These are phyloP conservation scores for Juglanconis oblonga DNA, from an alignment of 2,329 filamentous ascomycete genomes.

Conservation along the genomic window DNA sequence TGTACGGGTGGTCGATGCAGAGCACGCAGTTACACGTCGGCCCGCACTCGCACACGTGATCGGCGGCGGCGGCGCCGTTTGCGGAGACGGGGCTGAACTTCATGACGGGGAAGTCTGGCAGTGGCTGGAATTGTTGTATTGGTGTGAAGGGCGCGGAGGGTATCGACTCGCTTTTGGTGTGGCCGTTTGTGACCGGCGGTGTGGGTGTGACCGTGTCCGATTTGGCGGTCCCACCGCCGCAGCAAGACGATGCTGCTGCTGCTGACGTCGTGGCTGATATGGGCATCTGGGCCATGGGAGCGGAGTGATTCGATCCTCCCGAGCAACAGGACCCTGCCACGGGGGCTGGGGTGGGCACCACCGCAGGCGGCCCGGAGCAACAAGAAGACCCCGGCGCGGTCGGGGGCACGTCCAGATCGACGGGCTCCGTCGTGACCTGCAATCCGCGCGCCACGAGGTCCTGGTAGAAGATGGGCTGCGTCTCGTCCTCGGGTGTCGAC, in stretches of 20 bases:
- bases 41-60: conserved; percentile 59
- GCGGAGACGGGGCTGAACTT: conserved; percentile 29
- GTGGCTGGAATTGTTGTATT: conserved; percentile 32
- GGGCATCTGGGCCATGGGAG: not conserved
- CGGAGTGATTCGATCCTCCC: not conserved
- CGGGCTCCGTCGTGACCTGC: conserved; percentile 23
- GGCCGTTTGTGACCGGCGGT: conserved; percentile 10
- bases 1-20: conserved; percentile 66
- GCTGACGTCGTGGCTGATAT: not conserved
- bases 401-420: conserved; percentile 29
- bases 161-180: conserved; percentile 23
- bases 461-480: conserved; percentile 19
- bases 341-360: not conserved
- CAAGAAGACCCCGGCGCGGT: conserved; percentile 33
- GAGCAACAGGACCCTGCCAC: conserved; percentile 12
- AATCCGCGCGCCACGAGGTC: conserved; percentile 17
- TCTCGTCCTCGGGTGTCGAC: conserved; percentile 14
- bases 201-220: conserved; percentile 21
- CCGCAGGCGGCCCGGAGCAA: conserved; percentile 26
- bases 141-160: conserved; percentile 19
- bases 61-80: not conserved
- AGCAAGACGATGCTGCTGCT: conserved; percentile 24
- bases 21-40: conserved; percentile 65
- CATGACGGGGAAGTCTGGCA: conserved; percentile 35
- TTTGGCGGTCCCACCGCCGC: conserved; percentile 43